Percentiles rank a stretch among this genome's conserved stretches.
Conservation (phyloP, 2,329 filamentous ascomycete species). For the Penicillium corylophilum region DNA sequence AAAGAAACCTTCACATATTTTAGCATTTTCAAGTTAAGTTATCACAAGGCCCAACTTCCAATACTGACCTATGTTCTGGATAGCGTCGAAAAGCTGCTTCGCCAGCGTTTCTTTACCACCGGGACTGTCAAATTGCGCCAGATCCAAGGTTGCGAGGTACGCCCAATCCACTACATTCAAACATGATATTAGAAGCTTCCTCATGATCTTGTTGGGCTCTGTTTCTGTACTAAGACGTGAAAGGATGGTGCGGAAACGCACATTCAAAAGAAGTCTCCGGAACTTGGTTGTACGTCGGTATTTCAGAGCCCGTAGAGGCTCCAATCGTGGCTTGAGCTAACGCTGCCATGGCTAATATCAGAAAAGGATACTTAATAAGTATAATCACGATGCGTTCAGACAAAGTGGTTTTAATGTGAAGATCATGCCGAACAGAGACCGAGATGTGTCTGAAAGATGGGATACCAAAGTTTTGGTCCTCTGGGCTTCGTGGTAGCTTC, state of each 20-base stretch:
- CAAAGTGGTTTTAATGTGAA: not conserved
- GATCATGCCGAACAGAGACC: not conserved
- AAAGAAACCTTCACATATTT: slow-evolving; percentile 62
- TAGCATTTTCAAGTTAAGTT: too few species aligned
- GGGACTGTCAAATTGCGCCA: slow-evolving; percentile 53
- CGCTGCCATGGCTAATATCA: slow-evolving; percentile 1
- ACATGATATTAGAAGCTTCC: not conserved
- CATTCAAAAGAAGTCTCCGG: slow-evolving; percentile 10
- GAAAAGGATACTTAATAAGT: too few species aligned
- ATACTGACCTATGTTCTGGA: slow-evolving; percentile 38
- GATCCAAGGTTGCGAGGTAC: slow-evolving; percentile 56
- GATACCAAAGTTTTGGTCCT: not conserved
- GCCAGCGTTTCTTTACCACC: slow-evolving; percentile 55
- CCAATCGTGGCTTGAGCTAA: not conserved
- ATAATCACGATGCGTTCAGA: not conserved
- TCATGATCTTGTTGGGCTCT: too few species aligned
- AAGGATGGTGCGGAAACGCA: not conserved
- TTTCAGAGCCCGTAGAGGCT: not conserved
- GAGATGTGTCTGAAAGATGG: not conserved
- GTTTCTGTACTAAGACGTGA: not conserved
- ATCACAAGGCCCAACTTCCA: too few species aligned
- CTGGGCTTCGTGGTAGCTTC: not conserved
- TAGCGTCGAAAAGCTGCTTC: slow-evolving; percentile 53
- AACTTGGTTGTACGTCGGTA: slow-evolving; percentile 10
- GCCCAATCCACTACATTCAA: slow-evolving; percentile 43